A percentile compares a stretch with the other conserved stretches of the same genome.
Evolutionary conservation across 2,329 filamentous ascomycete genomes (phyloP).

Genomic region (Didymosphaeria variabile): DNA sequence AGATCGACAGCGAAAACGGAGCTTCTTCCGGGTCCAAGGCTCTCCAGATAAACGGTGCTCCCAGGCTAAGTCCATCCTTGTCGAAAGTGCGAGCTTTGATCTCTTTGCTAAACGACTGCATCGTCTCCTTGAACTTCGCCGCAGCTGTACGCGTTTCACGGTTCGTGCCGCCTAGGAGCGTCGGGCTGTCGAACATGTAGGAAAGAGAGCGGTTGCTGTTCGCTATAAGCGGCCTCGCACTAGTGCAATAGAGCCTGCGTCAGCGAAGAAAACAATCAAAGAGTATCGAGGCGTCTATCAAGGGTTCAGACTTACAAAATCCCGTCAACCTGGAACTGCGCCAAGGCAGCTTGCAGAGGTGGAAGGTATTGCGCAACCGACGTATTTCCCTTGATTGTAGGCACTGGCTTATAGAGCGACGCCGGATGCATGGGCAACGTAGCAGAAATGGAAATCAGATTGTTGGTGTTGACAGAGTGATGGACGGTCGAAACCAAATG

Average conservation of each 20-base stretch:
- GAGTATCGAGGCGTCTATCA: constrained; percentile 8
- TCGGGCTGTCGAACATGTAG: constrained; percentile 53
- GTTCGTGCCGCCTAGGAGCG: constrained; percentile 49
- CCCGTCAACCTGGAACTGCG: constrained; percentile 6
- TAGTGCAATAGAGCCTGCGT: neutral
- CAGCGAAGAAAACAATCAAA: constrained; percentile 41
- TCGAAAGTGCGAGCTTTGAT: constrained; percentile 55
- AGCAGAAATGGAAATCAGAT: constrained; percentile 3
- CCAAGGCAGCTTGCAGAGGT: constrained; percentile 29
- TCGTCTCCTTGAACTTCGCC: constrained; percentile 45
- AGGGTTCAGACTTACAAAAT: constrained; percentile 48
- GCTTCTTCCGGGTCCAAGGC: constrained; percentile 10
- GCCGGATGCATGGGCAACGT: constrained; percentile 53
- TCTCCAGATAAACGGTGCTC: constrained; percentile 14
- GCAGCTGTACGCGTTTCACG: constrained; percentile 45
- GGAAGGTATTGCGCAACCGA: constrained; percentile 51
- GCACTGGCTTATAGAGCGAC: constrained; percentile 7
- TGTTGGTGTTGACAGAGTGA: constrained; percentile 14
- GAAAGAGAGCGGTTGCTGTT: constrained; percentile 50
- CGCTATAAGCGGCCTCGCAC: constrained; percentile 48
- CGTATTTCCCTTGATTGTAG: constrained; percentile 43
- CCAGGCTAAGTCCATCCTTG: constrained; percentile 49
- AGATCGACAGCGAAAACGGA: constrained; percentile 13
- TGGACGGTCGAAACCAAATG: constrained; percentile 11
- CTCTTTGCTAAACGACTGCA: constrained; percentile 51